Percentiles rank a stretch among this genome's conserved stretches.
Evolutionary conservation across 139 green algal species (phyloP).

Genomic region (Eudorina sp.): DNA sequence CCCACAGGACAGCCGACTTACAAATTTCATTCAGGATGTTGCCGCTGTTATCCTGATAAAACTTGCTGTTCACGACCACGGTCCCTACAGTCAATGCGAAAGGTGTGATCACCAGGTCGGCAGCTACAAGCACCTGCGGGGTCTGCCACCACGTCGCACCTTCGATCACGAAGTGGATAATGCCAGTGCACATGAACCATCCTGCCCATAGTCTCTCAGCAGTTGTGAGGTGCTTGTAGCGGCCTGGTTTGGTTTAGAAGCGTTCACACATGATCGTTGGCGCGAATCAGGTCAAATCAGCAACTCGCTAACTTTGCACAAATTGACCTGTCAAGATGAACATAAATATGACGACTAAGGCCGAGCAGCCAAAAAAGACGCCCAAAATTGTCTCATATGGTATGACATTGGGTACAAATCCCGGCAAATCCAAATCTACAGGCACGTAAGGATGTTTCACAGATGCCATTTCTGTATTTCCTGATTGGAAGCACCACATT

Average conservation of each 20-base stretch:
- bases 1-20: constrained; percentile 42
- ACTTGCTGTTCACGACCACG: constrained; percentile 80
- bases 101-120: no score
- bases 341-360: constrained; percentile 56
- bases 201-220: constrained; percentile 68
- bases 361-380: constrained; percentile 74
- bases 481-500: no score
- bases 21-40: constrained; percentile 87
- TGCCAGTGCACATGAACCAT: constrained; percentile 80
- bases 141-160: constrained; percentile 54
- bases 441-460: constrained; percentile 86
- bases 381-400: constrained; percentile 77
- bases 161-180: constrained; percentile 91
- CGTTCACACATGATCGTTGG: no score
- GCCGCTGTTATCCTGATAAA: constrained; percentile 77
- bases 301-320: no score
- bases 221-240: constrained; percentile 58
- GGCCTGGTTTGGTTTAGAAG: no score
- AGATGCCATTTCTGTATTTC: neutral
- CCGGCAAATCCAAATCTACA: constrained; percentile 64
- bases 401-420: constrained; percentile 72
- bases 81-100: constrained; percentile 54
- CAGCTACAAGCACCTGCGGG: constrained; percentile 17
- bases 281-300: no score
- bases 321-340: constrained; percentile 67